Base-by-base conservation (phyloP, 495 filamentous ascomycete species). In the Stereocaulon alpinum region DNA sequence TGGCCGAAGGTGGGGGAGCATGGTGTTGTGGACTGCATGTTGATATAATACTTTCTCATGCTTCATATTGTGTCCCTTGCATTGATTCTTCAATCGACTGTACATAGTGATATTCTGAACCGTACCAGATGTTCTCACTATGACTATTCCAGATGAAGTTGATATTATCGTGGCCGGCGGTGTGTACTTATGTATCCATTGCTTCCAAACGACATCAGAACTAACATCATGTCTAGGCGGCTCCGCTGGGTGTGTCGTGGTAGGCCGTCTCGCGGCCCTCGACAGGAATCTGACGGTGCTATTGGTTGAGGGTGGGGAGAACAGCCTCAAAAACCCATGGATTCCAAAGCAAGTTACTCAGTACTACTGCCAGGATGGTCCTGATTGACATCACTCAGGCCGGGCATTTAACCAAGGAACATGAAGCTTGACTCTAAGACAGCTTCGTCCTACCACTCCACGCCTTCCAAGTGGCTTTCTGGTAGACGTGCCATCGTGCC, bases 341-440 rank as follows among this genome's bases (percentile, higher is more conserved):
- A 44, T 64, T 29, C 47, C 48, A 20, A 56, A 52, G 62, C 61
- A 60, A 12, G 58, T 24, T 30, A 2, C 3, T 15, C 20, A 5
- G 6, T 1, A 18, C n/a, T 3, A 10, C 49, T 47, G 9, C 4
- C 10, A 24, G 9, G 15, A 4, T 11, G 6, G 15, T 17, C 20
- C 29, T 11, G 12, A 18, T 24, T 43, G 17, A 54, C 47, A 40
- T 14, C 6, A 29, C 22, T 1, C 10, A 81, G 86, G 14, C 87
- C 87, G 1, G 87, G 84, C 27, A 87, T 92, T 69, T 90, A 86
- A 67, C 87, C 86, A 12, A 76, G 77, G 22, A 89, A 90, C 70
- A 88, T 90, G 85, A 88, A 88, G 68, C 72, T 90, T 63, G 87
- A 91, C 73, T 87, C 85, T 43, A 90, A 89, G 73, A 90, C 87